Evolutionary conservation across 2,329 filamentous ascomycete genomes (phyloP).

Genomic region (Talaromyces sp.): DNA sequence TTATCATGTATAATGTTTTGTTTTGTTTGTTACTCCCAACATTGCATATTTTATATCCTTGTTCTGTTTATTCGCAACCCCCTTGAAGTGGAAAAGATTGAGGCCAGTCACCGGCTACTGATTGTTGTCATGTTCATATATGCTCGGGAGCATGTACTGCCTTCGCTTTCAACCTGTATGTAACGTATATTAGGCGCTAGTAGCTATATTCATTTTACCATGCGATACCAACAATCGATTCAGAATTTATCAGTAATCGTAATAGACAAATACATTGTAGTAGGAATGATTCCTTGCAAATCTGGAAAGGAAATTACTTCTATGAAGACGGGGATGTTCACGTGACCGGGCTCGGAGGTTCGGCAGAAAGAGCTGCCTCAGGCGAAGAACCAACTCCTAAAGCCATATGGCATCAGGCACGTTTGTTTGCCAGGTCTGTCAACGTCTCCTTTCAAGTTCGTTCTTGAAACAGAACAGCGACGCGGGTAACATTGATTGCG

Average conservation of each 20-base stretch:
- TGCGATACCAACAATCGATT: neutral
- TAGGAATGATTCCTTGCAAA: too few species aligned
- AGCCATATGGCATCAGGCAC: constrained; percentile 12
- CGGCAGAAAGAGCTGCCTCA: neutral
- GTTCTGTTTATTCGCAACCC: neutral
- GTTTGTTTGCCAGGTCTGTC: neutral
- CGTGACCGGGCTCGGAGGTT: neutral
- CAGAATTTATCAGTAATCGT: neutral
- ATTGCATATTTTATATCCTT: constrained; percentile 8
- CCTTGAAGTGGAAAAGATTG: neutral
- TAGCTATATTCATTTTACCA: neutral
- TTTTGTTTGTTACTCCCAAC: neutral
- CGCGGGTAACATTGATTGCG: neutral
- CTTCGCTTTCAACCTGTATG: constrained; percentile 10
- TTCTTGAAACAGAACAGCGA: neutral
- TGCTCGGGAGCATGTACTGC: constrained; percentile 1
- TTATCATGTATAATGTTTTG: neutral
- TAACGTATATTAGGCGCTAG: constrained; percentile 1
- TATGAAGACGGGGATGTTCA: neutral
- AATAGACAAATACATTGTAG: too few species aligned
- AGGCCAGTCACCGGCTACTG: neutral
- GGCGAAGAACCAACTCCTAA: neutral
- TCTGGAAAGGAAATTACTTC: too few species aligned
- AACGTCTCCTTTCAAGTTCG: neutral
- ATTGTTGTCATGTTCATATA: constrained; percentile 3